These are phyloP conservation scores for Pelargonium fulgidum DNA, from an alignment of 441 rosid genomes.

Conservation along the genomic window DNA sequence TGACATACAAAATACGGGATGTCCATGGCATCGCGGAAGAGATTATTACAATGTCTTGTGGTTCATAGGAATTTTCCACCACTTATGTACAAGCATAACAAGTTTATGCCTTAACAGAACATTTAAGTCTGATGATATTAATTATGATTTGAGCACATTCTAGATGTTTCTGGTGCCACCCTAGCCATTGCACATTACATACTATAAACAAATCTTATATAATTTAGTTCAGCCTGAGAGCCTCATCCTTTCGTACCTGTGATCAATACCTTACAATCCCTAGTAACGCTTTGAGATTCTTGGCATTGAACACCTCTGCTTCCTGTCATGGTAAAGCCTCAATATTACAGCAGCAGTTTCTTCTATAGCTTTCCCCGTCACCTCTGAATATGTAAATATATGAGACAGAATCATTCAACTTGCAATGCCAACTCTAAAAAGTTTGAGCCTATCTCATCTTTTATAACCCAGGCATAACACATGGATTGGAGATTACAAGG, in stretches of 20 bases:
- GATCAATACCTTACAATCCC: constrained; percentile 6
- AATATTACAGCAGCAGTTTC: constrained; percentile 77
- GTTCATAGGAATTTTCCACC: too few species aligned
- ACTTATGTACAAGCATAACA: too few species aligned
- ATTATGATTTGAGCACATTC: too few species aligned
- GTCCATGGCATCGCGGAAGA: too few species aligned
- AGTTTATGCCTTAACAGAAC: too few species aligned
- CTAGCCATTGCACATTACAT: too few species aligned
- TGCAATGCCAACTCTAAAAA: constrained; percentile 6
- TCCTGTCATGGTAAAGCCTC: constrained; percentile 66
- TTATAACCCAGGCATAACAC: not conserved
- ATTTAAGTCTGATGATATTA: too few species aligned
- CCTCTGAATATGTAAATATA: constrained; percentile 44
- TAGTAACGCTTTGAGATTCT: constrained; percentile 63
- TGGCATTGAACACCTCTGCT: constrained; percentile 59
- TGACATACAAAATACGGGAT: too few species aligned
- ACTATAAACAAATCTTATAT: too few species aligned
- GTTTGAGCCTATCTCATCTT: not conserved
- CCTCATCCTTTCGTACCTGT: not conserved
- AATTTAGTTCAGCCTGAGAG: too few species aligned
- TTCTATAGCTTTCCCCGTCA: constrained; percentile 81
- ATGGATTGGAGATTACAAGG: not conserved
- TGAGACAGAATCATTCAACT: constrained; percentile 1
- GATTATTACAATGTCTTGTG: too few species aligned
- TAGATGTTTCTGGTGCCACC: too few species aligned